Percentiles rank a stretch among this genome's conserved stretches.
Conservation (phyloP, 2,329 filamentous ascomycete genomes). For the Diplocarpon mali region DNA sequence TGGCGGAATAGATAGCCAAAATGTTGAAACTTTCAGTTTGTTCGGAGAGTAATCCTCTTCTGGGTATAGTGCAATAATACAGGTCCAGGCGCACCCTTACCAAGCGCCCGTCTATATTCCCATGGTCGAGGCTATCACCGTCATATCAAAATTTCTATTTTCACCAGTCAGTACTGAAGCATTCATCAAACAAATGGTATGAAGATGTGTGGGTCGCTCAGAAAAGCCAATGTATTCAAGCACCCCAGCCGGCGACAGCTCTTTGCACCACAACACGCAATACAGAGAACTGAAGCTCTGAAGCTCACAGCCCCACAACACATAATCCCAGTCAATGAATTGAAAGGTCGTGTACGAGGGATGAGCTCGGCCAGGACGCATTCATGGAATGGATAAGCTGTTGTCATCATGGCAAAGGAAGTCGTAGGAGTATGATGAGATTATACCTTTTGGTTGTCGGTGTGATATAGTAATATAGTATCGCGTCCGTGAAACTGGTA, state of each 20-base stretch:
- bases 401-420: slow-evolving; percentile 40
- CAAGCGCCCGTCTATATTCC: background rate
- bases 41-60: too few species aligned
- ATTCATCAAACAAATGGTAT: background rate
- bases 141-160: background rate
- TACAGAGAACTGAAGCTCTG: slow-evolving; percentile 38
- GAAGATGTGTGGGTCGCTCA: slow-evolving; percentile 33
- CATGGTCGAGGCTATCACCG: background rate
- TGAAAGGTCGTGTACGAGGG: slow-evolving; percentile 57
- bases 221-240: slow-evolving; percentile 62
- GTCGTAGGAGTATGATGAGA: slow-evolving; percentile 3
- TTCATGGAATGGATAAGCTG: slow-evolving; percentile 71
- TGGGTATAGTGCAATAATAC: too few species aligned
- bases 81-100: too few species aligned
- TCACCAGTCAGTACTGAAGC: background rate
- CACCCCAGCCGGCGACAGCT: slow-evolving; percentile 45
- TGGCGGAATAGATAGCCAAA: too few species aligned
- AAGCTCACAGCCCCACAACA: slow-evolving; percentile 69
- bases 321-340: slow-evolving; percentile 44
- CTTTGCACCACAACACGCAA: slow-evolving; percentile 47
- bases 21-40: too few species aligned
- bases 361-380: slow-evolving; percentile 55
- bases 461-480: too few species aligned
- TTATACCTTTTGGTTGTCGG: slow-evolving; percentile 14
- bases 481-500: background rate